Evolutionary conservation across 306 rosid genomes (phyloP).

Genomic region (Citrullus colocynthis): DNA sequence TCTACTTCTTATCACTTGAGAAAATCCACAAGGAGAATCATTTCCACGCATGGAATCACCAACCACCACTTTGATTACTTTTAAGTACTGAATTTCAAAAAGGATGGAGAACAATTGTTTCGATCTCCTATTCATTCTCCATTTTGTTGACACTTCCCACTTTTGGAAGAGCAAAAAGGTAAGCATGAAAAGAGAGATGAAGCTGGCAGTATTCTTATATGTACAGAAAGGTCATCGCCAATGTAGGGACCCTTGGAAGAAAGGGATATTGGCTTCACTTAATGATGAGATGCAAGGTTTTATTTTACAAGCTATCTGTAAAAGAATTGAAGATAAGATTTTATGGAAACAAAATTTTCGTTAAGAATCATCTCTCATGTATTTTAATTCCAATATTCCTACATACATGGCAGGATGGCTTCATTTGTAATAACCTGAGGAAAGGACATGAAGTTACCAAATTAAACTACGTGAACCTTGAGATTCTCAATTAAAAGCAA

Average conservation of each 20-base stretch:
- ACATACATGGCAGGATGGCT: background rate
- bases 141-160: background rate
- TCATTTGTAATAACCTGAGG: background rate
- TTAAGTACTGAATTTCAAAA: background rate
- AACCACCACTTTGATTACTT: background rate
- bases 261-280: background rate
- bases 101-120: background rate
- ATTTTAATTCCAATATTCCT: background rate
- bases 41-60: background rate
- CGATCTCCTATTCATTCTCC: background rate
- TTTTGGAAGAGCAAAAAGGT: background rate
- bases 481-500: constrained; percentile 6
- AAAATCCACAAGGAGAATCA: background rate
- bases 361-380: background rate
- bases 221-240: background rate
- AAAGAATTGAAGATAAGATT: background rate
- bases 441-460: background rate
- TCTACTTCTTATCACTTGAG: background rate
- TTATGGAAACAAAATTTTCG: background rate
- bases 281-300: background rate
- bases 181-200: background rate
- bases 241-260: background rate
- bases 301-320: background rate
- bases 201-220: background rate
- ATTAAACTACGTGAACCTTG: background rate